These are phyloP conservation scores for Coccinonectria pachysandricola DNA, from an alignment of 2,329 filamentous ascomycete species.

Conservation along the genomic window DNA sequence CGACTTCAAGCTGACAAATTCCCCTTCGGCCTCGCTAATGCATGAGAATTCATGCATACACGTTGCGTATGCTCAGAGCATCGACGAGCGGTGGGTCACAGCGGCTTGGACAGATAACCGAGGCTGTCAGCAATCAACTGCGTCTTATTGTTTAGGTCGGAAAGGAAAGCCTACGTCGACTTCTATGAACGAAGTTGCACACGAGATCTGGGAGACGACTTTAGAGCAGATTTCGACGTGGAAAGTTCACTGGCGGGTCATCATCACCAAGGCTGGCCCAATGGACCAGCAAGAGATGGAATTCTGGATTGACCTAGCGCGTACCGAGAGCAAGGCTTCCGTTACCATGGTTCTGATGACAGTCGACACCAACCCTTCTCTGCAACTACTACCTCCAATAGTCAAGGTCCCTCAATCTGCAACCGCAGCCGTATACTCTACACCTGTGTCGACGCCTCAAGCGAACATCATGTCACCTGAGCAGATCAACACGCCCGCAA, in stretches of 20 bases:
- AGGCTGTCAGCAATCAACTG: conserved; percentile 61
- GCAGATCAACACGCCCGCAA: conserved; percentile 40
- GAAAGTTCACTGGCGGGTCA: conserved; percentile 67
- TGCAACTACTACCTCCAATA: conserved; percentile 50
- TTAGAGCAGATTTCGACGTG: conserved; percentile 59
- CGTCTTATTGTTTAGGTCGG: conserved; percentile 61
- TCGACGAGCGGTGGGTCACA: conserved; percentile 68
- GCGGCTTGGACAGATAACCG: conserved; percentile 73
- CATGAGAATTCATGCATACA: conserved; percentile 75
- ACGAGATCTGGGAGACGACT: conserved; percentile 71
- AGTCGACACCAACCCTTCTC: conserved; percentile 53
- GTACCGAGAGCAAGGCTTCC: conserved; percentile 39
- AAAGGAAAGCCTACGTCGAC: conserved; percentile 42
- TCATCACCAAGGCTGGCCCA: conserved; percentile 60
- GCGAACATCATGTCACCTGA: conserved; percentile 50
- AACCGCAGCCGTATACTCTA: conserved; percentile 41
- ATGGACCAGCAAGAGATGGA: conserved; percentile 59
- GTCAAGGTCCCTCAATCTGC: conserved; percentile 37
- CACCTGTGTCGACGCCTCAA: conserved; percentile 60
- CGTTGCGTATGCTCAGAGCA: conserved; percentile 65
- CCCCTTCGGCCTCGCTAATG: conserved; percentile 61
- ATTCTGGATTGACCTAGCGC: conserved; percentile 44
- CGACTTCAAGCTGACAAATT: conserved; percentile 60
- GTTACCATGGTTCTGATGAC: conserved; percentile 50
- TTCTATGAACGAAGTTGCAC: conserved; percentile 52